Base-by-base conservation (phyloP, 306 rosid species). In the Medicago lupulina region DNA sequence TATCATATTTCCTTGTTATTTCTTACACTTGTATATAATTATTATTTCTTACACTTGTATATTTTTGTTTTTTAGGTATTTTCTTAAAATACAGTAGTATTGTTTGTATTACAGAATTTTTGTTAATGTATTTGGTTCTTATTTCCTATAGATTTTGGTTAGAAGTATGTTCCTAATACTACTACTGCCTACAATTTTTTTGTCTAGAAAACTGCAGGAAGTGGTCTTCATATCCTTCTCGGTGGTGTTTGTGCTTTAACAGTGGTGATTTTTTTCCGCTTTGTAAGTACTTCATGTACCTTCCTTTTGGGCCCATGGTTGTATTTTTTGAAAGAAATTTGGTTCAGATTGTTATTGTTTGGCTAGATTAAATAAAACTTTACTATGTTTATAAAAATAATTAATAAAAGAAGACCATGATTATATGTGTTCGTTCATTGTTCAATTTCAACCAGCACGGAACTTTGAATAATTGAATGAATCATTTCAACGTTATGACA, bases 171-270 rank as follows among this genome's bases (percentile, higher is more conserved):
- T 36, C 76, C 21, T 81, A n/a, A 82, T n/a, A 15, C 46, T 43
- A 54, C 47, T 19, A 7, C 38, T 31, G 41, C 19, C 51, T 34
- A 38, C 53, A 51, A 0, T 34, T 62, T 72, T 85, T 14, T 78
- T 79, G 80, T 88, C 83, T 90, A 95, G 98, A 92, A 88, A 87
- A 90, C 97, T 71, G 98, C 98, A 41, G 89, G 14, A 80, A 87
- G 96, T 82, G 98, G 98, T 74, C 97, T 95, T 80, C 97, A 89
- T 79, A 89, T 95, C 86, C 90, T 95, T 46, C 97, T 95, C 44
- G 98, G 98, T 68, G 97, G 98, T 62, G 81, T 95, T 71, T 95
- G 98, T 82, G 98, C 98, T 80, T 87, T 95, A 78, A 84, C 98
- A 23, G 92, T 95, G 44, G 98, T 95, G 84, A 81, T 92, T 79